Evolutionary conservation across 2,329 filamentous ascomycete genomes (phyloP).

Genomic region (Didymella arachidicola): DNA sequence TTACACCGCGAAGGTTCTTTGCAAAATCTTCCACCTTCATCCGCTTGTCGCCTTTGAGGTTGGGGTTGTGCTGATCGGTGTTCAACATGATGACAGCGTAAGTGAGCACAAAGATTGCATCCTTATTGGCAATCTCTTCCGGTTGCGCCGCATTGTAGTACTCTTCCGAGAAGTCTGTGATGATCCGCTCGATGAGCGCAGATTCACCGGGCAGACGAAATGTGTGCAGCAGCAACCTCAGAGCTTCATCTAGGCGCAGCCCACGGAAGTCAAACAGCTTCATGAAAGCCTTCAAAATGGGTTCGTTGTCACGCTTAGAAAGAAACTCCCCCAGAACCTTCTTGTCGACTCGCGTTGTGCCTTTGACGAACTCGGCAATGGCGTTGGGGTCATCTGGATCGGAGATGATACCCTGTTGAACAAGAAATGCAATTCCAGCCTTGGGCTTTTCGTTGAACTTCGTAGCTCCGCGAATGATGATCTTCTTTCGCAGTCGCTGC

Average conservation of each 20-base stretch:
- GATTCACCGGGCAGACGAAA: conserved; percentile 96
- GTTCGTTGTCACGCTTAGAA: conserved; percentile 87
- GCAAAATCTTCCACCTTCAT: conserved; percentile 88
- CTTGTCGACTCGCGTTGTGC: conserved; percentile 88
- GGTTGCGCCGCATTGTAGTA: conserved; percentile 76
- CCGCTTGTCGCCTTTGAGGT: conserved; percentile 77
- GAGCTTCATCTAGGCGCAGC: conserved; percentile 87
- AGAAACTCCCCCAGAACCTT: conserved; percentile 90
- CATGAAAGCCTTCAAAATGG: conserved; percentile 84
- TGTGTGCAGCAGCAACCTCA: conserved; percentile 84
- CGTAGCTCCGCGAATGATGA: conserved; percentile 84
- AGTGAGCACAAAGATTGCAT: conserved; percentile 87
- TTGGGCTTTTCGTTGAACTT: conserved; percentile 98
- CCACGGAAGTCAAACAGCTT: conserved; percentile 86
- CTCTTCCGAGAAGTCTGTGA: conserved; percentile 84
- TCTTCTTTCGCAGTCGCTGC: conserved; percentile 80
- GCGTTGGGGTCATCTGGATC: conserved; percentile 75
- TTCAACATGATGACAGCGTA: conserved; percentile 99
- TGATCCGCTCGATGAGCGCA: conserved; percentile 88
- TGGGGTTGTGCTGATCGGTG: conserved; percentile 95
- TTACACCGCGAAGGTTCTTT: conserved; percentile 88
- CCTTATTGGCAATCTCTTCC: conserved; percentile 80
- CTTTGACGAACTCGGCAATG: conserved; percentile 86
- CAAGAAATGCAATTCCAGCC: conserved; percentile 83
- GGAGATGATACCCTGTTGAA: conserved; percentile 84